A percentile compares a stretch with the other conserved stretches of the same genome.
phyloP scores from a whole-genome alignment of 345 rosid genomes.

The Lepidium sativum region DNA sequence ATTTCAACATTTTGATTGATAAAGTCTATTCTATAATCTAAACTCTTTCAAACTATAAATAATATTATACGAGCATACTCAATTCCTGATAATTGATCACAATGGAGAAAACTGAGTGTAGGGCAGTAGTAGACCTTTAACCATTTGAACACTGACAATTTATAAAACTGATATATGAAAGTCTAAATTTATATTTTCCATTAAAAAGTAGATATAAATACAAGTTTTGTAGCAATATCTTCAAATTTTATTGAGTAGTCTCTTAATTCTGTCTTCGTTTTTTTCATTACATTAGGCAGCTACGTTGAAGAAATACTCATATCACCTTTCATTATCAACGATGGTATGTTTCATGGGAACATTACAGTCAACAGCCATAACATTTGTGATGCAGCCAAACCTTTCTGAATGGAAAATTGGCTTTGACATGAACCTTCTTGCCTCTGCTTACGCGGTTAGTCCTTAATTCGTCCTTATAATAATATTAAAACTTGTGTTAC shows the following conservation, averaged over 20 bases:
- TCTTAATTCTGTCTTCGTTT: neutral
- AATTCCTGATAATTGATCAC: too few relatives aligned
- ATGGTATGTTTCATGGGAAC: constrained; percentile 80
- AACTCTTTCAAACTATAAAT: too few relatives aligned
- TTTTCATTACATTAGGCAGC: constrained; percentile 37
- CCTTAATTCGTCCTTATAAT: constrained; percentile 23
- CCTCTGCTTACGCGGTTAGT: constrained; percentile 84
- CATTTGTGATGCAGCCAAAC: constrained; percentile 70
- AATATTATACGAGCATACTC: too few relatives aligned
- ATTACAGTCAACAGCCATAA: constrained; percentile 73
- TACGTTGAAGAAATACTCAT: constrained; percentile 77
- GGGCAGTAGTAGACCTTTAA: too few relatives aligned
- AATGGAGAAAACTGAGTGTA: too few relatives aligned
- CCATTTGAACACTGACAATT: too few relatives aligned
- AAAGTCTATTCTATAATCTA: too few relatives aligned
- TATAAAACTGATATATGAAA: neutral
- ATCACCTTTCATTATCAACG: constrained; percentile 75
- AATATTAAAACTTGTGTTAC: neutral
- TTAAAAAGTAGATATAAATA: neutral
- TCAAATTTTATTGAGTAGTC: neutral
- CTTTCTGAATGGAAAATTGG: constrained; percentile 61
- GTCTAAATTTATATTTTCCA: too few relatives aligned
- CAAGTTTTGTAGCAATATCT: neutral
- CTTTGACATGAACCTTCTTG: constrained; percentile 91
- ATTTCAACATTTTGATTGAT: too few relatives aligned